These are phyloP conservation scores for Candida stauntonica DNA, from an alignment of 805 yeast species.

Conservation along the genomic window DNA sequence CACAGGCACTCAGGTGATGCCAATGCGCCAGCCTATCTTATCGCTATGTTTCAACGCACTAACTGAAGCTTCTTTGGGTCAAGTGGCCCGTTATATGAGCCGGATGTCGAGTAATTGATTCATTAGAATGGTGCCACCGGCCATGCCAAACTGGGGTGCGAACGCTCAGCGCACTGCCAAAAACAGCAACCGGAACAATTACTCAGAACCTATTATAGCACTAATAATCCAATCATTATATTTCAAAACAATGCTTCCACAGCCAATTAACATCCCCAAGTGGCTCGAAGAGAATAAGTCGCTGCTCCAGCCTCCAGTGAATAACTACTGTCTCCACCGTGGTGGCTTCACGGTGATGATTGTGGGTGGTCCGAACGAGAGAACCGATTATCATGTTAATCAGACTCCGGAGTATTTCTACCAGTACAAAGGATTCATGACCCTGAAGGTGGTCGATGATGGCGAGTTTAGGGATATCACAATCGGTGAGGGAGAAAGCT, in stretches of 20 bases:
- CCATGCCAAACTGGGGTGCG: too few relatives aligned
- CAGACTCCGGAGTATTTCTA: constrained; percentile 94
- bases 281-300: constrained; percentile 80
- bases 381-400: constrained; percentile 90
- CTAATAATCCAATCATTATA: too few relatives aligned
- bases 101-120: too few relatives aligned
- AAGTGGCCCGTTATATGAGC: too few relatives aligned
- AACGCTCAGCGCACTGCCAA: too few relatives aligned
- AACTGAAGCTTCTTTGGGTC: too few relatives aligned
- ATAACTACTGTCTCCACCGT: constrained; percentile 82
- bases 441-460: constrained; percentile 74
- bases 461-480: constrained; percentile 71
- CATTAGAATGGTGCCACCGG: too few relatives aligned
- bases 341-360: constrained; percentile 95
- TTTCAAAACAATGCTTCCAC: constrained; percentile 37
- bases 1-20: too few relatives aligned
- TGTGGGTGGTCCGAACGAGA: constrained; percentile 92
- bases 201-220: too few relatives aligned
- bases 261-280: constrained; percentile 70
- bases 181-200: neutral
- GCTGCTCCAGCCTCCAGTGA: constrained; percentile 85
- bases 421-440: constrained; percentile 84
- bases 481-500: constrained; percentile 85
- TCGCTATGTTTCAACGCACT: too few relatives aligned
- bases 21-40: too few relatives aligned